These are phyloP conservation scores for Cystofilobasidium capitatum DNA, from an alignment of 768 basidiomycete species.

Conservation along the genomic window DNA sequence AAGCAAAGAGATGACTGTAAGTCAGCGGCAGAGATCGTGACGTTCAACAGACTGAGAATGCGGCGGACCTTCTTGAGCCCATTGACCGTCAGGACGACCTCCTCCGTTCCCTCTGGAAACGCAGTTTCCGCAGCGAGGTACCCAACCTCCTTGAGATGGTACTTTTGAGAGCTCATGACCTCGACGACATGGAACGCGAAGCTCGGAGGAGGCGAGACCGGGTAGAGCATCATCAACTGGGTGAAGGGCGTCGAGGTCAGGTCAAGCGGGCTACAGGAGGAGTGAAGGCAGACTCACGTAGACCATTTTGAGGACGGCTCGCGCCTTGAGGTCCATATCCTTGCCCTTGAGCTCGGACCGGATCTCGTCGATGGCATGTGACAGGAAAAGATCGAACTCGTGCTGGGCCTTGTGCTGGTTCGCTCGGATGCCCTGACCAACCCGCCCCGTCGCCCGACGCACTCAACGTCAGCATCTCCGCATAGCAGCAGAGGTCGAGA, in stretches of 20 bases:
- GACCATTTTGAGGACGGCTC: conserved; percentile 85
- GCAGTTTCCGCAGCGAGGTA: conserved; percentile 89
- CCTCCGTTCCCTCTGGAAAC: conserved; percentile 88
- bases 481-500: too few relatives aligned
- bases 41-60: neutral
- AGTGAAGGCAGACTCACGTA: conserved; percentile 58
- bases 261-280: neutral
- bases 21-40: neutral
- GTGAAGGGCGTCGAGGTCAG: conserved; percentile 4
- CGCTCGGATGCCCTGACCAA: conserved; percentile 56
- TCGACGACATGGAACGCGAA: conserved; percentile 96
- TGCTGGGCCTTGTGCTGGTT: conserved; percentile 90
- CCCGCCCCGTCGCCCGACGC: too few relatives aligned
- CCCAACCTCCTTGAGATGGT: conserved; percentile 88
- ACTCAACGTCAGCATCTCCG: neutral
- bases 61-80: conserved; percentile 65
- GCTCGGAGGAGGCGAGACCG: conserved; percentile 84
- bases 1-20: neutral
- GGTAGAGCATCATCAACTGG: conserved; percentile 86
- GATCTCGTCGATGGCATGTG: conserved; percentile 57
- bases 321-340: conserved; percentile 96
- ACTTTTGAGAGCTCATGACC: conserved; percentile 87
- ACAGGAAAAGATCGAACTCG: conserved; percentile 58
- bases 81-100: conserved; percentile 94
- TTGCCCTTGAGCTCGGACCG: conserved; percentile 78